phyloP scores from a whole-genome alignment of 2,329 filamentous ascomycete species.

The Endoconidiophora laricicola region DNA sequence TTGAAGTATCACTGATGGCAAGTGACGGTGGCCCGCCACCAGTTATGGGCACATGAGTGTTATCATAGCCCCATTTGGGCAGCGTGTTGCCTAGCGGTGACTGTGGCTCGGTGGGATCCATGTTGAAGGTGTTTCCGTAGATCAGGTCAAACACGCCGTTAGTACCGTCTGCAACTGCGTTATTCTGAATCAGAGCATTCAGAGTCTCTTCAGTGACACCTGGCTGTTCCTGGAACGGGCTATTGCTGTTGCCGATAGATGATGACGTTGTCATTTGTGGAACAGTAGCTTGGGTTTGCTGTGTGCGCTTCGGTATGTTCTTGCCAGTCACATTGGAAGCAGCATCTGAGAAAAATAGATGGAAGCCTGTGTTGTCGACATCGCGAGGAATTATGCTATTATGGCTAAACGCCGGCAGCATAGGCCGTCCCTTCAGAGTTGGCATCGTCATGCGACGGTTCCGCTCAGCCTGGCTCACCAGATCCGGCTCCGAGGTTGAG shows the following conservation, averaged over 20 bases:
- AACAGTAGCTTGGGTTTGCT: not conserved
- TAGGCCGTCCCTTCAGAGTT: conserved; percentile 16
- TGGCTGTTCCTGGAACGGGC: not conserved
- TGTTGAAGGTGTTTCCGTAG: conserved; percentile 3
- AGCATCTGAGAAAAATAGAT: conserved; percentile 1
- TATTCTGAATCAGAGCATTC: conserved; percentile 1
- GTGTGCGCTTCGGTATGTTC: not conserved
- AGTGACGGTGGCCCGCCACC: conserved; percentile 4
- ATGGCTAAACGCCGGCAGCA: not conserved
- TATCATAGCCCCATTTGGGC: conserved; percentile 1
- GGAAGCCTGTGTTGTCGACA: not conserved
- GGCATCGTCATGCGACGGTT: conserved; percentile 40
- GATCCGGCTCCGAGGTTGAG: conserved; percentile 33
- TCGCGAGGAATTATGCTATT: conserved; percentile 2
- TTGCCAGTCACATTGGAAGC: not conserved
- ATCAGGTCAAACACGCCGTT: conserved; percentile 6
- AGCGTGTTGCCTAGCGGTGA: not conserved
- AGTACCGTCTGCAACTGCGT: not conserved
- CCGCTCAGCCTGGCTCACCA: conserved; percentile 39
- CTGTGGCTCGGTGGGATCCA: not conserved
- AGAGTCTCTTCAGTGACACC: not conserved
- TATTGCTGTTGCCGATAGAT: too few species aligned
- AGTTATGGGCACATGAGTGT: conserved; percentile 1
- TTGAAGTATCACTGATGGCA: conserved; percentile 3
- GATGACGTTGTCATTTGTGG: not conserved